phyloP scores from a whole-genome alignment of 352 stramenopile species.

The Elongisporangium undulatum region DNA sequence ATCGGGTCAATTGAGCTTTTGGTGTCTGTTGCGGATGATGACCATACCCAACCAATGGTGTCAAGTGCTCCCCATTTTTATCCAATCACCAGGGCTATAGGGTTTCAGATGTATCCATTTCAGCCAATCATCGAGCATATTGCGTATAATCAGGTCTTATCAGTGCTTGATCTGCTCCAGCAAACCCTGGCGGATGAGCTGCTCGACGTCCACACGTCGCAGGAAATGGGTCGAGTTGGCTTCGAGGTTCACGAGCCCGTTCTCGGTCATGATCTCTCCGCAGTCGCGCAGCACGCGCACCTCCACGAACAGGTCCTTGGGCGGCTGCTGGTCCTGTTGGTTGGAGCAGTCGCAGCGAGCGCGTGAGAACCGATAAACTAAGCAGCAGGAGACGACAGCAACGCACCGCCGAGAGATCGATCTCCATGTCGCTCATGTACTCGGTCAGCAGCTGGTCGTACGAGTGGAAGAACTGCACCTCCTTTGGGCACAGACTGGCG shows the following conservation, averaged over 20 bases:
- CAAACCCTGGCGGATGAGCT: conserved; percentile 78
- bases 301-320: conserved; percentile 90
- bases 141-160: background rate
- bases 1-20: conserved; percentile 21
- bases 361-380: background rate
- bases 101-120: background rate
- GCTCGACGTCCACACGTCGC: conserved; percentile 81
- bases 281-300: conserved; percentile 87
- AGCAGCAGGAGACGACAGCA: too few species aligned
- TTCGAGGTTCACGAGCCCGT: conserved; percentile 81
- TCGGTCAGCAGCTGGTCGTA: conserved; percentile 90
- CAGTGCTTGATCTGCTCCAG: conserved; percentile 82
- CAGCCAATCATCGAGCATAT: background rate
- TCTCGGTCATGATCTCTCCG: conserved; percentile 90
- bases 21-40: background rate
- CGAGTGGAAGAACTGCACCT: conserved; percentile 88
- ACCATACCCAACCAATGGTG: background rate
- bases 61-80: background rate
- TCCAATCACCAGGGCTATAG: background rate
- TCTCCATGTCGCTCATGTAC: conserved; percentile 87
- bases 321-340: conserved; percentile 72
- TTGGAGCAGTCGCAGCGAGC: background rate
- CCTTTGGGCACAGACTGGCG: conserved; percentile 67
- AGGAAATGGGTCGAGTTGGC: conserved; percentile 88
- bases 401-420: conserved; percentile 76